Evolutionary conservation across 352 stramenopile species (phyloP), one percentile per base, ranked within the genome.

Genomic region (Phytophthora rubi): DNA sequence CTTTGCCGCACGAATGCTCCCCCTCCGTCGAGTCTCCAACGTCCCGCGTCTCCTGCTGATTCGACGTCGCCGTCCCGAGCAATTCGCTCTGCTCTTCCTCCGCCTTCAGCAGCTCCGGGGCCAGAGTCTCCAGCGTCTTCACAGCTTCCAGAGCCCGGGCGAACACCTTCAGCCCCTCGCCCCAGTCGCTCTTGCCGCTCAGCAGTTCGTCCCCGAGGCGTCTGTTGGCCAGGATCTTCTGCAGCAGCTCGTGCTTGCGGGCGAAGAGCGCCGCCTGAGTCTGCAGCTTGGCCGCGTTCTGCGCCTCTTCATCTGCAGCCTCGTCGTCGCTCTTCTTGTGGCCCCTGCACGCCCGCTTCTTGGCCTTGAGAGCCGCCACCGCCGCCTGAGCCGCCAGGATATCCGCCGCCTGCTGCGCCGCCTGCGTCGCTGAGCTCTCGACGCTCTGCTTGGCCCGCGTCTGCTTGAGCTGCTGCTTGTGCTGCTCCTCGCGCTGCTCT

Each of bases 301-400:
- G 10, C 35, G 15, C 59, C 6, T 70, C 47, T 10, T 55, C 32
- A 32, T 30, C 44, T 58, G 12, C 18, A 5, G 4, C 32, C 12
- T n/a, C 33, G 1, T 16, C 6, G 12, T 44, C 12, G 4, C 16
- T 13, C 35, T 44, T n/a, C 37, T 47, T 61, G 30, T 23, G 26
- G 18, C 52, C 42, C 16, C 63, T 70, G 28, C 54, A 51, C 6
- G 10, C 55, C 13, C 54, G 68, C 0, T 61, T 73, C 55, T 88
- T 90, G 18, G 82, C 79, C 71, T 90, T 90, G 4, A 93, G 63
- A 42, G 86, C 83, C 0, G 86, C 86, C 21, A 93, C 86, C 0
- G 82, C 82, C 6, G 83, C 86, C 49, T 89, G 83, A 1, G 86
- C 86, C 2, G 86, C 81, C 18, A 92, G 68, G 42, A 90, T 67